These are phyloP conservation scores for Amanita jacksonii DNA, from an alignment of 768 basidiomycete genomes.

Conservation along the genomic window DNA sequence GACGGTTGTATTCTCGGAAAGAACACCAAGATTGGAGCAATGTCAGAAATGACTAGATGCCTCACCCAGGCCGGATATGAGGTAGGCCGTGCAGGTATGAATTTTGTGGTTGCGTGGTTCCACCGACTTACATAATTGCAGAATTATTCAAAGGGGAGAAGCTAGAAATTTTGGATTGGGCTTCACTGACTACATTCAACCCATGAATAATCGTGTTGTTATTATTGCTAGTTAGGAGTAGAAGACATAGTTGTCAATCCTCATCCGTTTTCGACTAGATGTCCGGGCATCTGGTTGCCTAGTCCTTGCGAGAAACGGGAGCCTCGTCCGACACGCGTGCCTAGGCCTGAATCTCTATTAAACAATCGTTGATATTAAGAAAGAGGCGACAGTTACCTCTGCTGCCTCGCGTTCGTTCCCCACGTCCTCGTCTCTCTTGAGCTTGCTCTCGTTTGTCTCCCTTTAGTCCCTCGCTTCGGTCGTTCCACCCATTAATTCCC, in stretches of 20 bases:
- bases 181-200: conserved; percentile 9
- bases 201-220: not conserved
- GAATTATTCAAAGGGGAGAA: conserved; percentile 42
- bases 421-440: conserved; percentile 68
- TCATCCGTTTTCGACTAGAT: conserved; percentile 23
- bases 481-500: conserved; percentile 50
- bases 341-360: too few species aligned
- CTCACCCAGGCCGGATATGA: conserved; percentile 76
- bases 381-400: too few species aligned
- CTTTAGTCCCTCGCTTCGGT: conserved; percentile 56
- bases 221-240: not conserved
- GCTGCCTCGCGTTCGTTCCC: conserved; percentile 54
- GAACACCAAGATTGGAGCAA: conserved; percentile 61
- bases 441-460: conserved; percentile 76
- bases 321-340: conserved; percentile 58
- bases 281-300: conserved; percentile 65
- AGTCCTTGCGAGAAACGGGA: conserved; percentile 77
- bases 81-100: conserved; percentile 49
- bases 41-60: conserved; percentile 58
- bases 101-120: not conserved
- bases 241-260: conserved; percentile 4
- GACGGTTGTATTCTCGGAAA: conserved; percentile 71
- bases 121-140: conserved; percentile 15
- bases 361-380: too few species aligned
- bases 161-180: conserved; percentile 8